Conservation (phyloP, 2,329 filamentous ascomycete genomes). For the Cytospora leucostoma region DNA sequence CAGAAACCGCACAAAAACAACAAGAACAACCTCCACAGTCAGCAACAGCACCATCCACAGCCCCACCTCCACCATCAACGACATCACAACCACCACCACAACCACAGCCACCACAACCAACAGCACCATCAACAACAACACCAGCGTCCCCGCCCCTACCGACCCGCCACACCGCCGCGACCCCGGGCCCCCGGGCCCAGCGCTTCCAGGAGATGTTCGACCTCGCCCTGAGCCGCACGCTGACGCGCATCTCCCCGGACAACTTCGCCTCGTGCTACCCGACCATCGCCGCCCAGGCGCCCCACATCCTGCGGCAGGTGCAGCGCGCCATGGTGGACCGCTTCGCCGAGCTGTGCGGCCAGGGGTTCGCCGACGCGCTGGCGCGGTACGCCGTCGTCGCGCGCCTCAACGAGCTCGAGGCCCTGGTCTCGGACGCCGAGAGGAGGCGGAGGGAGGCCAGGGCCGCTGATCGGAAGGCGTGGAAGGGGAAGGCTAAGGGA, state of each 20-base stretch:
- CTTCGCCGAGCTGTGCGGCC: slow-evolving; percentile 55
- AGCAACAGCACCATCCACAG: not conserved
- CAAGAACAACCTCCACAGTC: slow-evolving; percentile 41
- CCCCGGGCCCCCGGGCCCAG: slow-evolving; percentile 59
- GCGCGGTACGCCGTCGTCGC: slow-evolving; percentile 53
- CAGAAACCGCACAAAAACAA: slow-evolving; percentile 30
- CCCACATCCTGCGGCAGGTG: slow-evolving; percentile 53
- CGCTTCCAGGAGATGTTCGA: slow-evolving; percentile 57
- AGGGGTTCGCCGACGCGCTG: slow-evolving; percentile 60
- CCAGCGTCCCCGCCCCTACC: slow-evolving; percentile 44
- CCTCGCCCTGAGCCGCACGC: slow-evolving; percentile 53
- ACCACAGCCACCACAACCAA: not conserved
- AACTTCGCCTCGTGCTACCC: slow-evolving; percentile 65
- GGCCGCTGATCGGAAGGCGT: slow-evolving; percentile 18
- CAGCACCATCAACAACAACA: not conserved
- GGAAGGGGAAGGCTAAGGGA: slow-evolving; percentile 1
- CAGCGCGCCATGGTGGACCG: slow-evolving; percentile 61
- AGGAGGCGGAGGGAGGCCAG: slow-evolving; percentile 31
- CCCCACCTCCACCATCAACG: slow-evolving; percentile 32
- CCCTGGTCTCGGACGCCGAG: slow-evolving; percentile 53
- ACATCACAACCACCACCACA: slow-evolving; percentile 36
- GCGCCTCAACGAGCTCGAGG: slow-evolving; percentile 61
- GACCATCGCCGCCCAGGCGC: slow-evolving; percentile 54
- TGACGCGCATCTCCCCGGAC: slow-evolving; percentile 56
- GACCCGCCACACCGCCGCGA: slow-evolving; percentile 43